Evolutionary conservation across 1,284 basidiomycete genomes (phyloP), one percentile per base, ranked within the genome.

Genomic region (Ustanciosporium gigantosporum): DNA sequence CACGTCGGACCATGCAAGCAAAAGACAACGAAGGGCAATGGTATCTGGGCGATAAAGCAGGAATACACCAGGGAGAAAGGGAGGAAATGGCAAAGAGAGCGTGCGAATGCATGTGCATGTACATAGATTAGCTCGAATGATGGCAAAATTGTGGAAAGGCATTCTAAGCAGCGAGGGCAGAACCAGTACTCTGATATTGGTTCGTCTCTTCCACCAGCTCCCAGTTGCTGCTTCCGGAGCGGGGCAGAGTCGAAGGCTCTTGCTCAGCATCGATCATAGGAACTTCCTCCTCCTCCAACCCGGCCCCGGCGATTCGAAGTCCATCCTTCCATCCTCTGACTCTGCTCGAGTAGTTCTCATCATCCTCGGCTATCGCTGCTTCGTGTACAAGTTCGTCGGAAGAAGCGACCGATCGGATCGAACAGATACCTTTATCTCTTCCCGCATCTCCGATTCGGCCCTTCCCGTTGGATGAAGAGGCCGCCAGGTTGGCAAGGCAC

Each of bases 301-400:
- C 50, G 25, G 55, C 61, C 4, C 55, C 61, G 13, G 51, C 61
- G 21, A 65, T 59, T 15, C 55, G 44, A 38, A 65, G 44, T 1
- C 61, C 61, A 38, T 65, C 56, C 44, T 65, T 65, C 61, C 61
- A 65, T 2, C 61, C 61, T 21, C 37, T 31, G 4, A 65, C 55
- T 6, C 60, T n/a, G n/a, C n/a, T 39, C n/a, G 59, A 43, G 20
- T 25, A 35, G 42, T 32, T 46, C 20, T 45, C 46, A 19, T 41
- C 25, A 2, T 40, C 47, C 4, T 7, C n/a, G n/a, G n/a, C n/a
- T n/a, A n/a, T n/a, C n/a, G n/a, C n/a, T n/a, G n/a, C n/a, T n/a
- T n/a, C 56, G 0, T 48, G n/a, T 43, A 49, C 20, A 64, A 57
- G 31, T 52, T 37, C 50, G 21, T 62, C 53, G 6, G 38, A 46